A percentile compares a stretch with the other conserved stretches of the same genome.
phyloP scores from a whole-genome alignment of 2,329 filamentous ascomycete genomes.

The Stemphylium vesicarium region DNA sequence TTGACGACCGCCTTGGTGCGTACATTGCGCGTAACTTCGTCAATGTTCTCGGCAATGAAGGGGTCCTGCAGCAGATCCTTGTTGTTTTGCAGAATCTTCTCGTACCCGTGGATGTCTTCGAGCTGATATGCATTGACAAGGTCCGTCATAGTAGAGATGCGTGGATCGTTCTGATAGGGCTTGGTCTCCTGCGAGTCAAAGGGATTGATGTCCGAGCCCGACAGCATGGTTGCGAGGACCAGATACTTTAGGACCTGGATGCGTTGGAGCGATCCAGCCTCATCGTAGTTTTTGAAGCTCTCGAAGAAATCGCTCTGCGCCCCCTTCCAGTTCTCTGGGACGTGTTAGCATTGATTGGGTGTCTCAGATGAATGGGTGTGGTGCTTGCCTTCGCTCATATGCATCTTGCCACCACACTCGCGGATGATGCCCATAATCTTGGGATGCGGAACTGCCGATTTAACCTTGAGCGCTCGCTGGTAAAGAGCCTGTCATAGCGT shows the following conservation, averaged over 20 bases:
- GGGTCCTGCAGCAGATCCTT: slow-evolving; percentile 87
- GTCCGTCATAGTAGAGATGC: slow-evolving; percentile 96
- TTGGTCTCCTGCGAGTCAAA: slow-evolving; percentile 99
- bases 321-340: slow-evolving; percentile 90
- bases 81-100: slow-evolving; percentile 84
- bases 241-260: slow-evolving; percentile 98
- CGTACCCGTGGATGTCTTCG: slow-evolving; percentile 91
- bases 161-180: slow-evolving; percentile 93
- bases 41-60: slow-evolving; percentile 98
- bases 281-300: slow-evolving; percentile 98
- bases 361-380: slow-evolving; percentile 17
- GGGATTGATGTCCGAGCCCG: slow-evolving; percentile 97
- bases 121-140: slow-evolving; percentile 95
- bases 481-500: slow-evolving; percentile 68
- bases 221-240: slow-evolving; percentile 95
- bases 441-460: slow-evolving; percentile 96
- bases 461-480: slow-evolving; percentile 86
- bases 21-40: slow-evolving; percentile 98
- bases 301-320: slow-evolving; percentile 98
- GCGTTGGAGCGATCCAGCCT: slow-evolving; percentile 92
- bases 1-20: slow-evolving; percentile 94
- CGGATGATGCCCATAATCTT: slow-evolving; percentile 99
- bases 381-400: slow-evolving; percentile 82
- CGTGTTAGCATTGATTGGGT: slow-evolving; percentile 29
- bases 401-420: slow-evolving; percentile 99